Base-by-base conservation (phyloP, 208 protist genomes). In the Leishmania arabica region DNA sequence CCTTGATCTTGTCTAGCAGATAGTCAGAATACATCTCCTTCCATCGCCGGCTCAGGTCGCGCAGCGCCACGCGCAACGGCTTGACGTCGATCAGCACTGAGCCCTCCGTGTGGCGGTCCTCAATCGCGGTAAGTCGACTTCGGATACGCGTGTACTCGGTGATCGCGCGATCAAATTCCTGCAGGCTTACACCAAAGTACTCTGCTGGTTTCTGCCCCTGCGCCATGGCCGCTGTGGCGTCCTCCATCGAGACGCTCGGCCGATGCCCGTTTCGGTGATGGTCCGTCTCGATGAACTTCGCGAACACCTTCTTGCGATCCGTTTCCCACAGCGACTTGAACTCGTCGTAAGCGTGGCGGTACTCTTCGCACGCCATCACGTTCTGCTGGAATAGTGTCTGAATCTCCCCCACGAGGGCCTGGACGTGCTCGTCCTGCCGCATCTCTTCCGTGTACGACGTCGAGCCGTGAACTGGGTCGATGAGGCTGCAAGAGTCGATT, bases 1-100 rank as follows among this genome's bases (percentile, higher is more conserved):
- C 86, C 68, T 91, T 90, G 64, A 98, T 97, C 81, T 98, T 95
- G 49, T 97, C 89, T 66, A 98, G 94, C 64, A 99, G 88, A 90
- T 97, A 98, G 84, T 96, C 92, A 0, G 98, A 98, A 88, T 97
- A 99, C 84, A 95, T 97, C 74, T 98, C 97, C 77, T 95, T 97
- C 98, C 99, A 99, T 75, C 97, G 95, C 62, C 95, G 96, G 85
- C 97, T 97, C 40, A 93, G 92, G 65, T 98, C 93, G 62, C 93
- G 89, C 60, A 99, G 90, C 7, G 98, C 91, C 40, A 98, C 83
- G 75, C 98, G 98, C 53, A 99, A 89, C 54, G 99, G 99, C 80
- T 98, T 97, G n/a, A 98, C 95, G 79, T 99, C 97, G 58, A 99
- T 95, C 47, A 91, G 77, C 31, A 99, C 86, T 85, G 98, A 99